These are phyloP conservation scores for Mycena vulgaris DNA, from an alignment of 768 basidiomycete species.

Conservation along the genomic window DNA sequence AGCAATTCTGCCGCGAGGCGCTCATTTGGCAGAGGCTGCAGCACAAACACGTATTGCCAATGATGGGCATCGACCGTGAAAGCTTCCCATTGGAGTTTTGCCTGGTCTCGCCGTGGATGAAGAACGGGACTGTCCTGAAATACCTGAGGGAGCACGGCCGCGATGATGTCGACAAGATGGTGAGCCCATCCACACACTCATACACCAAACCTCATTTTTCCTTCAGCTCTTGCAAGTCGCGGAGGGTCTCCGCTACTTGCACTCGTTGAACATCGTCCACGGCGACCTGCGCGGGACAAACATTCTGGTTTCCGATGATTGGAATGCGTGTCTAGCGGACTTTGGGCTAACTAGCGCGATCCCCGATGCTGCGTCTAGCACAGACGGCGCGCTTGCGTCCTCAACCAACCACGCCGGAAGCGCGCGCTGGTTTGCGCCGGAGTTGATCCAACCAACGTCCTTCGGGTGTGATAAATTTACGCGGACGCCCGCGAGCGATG, in stretches of 20 bases:
- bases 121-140: slow-evolving; percentile 11
- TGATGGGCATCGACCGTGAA: slow-evolving; percentile 19
- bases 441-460: neutral
- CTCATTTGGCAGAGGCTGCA: slow-evolving; percentile 14
- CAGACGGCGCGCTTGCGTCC: neutral
- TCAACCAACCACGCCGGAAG: neutral
- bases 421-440: neutral
- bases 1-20: slow-evolving; percentile 20
- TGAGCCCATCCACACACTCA: neutral
- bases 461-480: neutral
- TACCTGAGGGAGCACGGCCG: slow-evolving; percentile 10
- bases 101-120: slow-evolving; percentile 27
- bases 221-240: slow-evolving; percentile 5
- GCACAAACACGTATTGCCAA: neutral
- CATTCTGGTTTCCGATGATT: slow-evolving; percentile 3
- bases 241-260: slow-evolving; percentile 13
- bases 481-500: neutral
- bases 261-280: slow-evolving; percentile 13
- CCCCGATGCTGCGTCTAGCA: neutral
- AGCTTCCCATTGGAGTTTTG: slow-evolving; percentile 13
- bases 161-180: slow-evolving; percentile 5
- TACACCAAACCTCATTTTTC: neutral
- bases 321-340: slow-evolving; percentile 11
- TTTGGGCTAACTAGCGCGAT: neutral
- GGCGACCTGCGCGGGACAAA: slow-evolving; percentile 11